Conservation (phyloP, 2,329 filamentous ascomycete species). For the Aspergillus tamarii region DNA sequence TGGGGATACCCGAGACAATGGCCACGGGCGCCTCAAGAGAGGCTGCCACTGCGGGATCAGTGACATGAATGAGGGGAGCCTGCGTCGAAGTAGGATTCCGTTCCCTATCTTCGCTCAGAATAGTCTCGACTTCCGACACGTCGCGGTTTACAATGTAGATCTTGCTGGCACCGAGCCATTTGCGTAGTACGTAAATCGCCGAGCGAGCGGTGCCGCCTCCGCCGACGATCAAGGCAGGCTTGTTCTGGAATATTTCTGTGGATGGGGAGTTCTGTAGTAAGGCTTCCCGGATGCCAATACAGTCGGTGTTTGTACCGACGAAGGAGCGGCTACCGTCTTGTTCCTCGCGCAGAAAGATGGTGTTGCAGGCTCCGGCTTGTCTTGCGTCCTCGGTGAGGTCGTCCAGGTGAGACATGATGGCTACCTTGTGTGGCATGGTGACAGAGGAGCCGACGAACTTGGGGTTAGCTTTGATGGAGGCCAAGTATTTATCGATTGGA, state of each 20-base stretch:
- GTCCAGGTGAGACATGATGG: slow-evolving; percentile 74
- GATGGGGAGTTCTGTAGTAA: slow-evolving; percentile 59
- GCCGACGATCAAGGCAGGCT: slow-evolving; percentile 73
- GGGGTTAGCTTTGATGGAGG: slow-evolving; percentile 39
- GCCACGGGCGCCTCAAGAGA: slow-evolving; percentile 63
- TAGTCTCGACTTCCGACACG: slow-evolving; percentile 64
- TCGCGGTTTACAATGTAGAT: slow-evolving; percentile 82
- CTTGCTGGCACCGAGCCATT: slow-evolving; percentile 67
- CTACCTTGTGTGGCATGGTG: slow-evolving; percentile 83
- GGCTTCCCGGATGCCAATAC: slow-evolving; percentile 74
- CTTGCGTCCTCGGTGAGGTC: slow-evolving; percentile 72
- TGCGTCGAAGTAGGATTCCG: slow-evolving; percentile 49
- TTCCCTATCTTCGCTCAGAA: slow-evolving; percentile 66
- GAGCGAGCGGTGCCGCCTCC: slow-evolving; percentile 78
- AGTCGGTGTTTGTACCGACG: slow-evolving; percentile 81
- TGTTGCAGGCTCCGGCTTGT: slow-evolving; percentile 79
- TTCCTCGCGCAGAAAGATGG: slow-evolving; percentile 64
- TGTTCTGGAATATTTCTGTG: slow-evolving; percentile 42
- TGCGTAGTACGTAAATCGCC: slow-evolving; percentile 74
- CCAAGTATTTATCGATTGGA: slow-evolving; percentile 39
- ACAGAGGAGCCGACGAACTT: slow-evolving; percentile 66
- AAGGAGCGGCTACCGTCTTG: slow-evolving; percentile 54
- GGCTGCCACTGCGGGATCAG: slow-evolving; percentile 63
- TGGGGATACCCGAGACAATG: slow-evolving; percentile 74
- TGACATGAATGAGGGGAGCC: slow-evolving; percentile 61